Evolutionary conservation across 805 yeast genomes (phyloP).

Genomic region (Saccharomycopsis sp.): DNA sequence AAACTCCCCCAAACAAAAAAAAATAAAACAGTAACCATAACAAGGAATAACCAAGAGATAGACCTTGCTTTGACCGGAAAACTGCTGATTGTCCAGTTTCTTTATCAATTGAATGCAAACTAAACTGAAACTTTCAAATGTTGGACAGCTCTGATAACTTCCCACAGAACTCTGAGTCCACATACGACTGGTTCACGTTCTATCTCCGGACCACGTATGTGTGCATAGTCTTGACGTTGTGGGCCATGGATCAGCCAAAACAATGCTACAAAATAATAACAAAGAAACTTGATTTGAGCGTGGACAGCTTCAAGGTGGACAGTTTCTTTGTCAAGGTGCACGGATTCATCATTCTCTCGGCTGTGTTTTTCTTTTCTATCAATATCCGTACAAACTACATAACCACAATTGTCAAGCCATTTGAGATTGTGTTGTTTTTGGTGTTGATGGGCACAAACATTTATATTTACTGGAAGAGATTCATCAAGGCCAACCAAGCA

Average conservation of each 20-base stretch:
- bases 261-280: constrained; percentile 14
- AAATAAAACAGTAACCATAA: too few species aligned
- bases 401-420: constrained; percentile 9
- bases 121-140: neutral
- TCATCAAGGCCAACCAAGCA: constrained; percentile 6
- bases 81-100: too few species aligned
- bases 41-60: too few species aligned
- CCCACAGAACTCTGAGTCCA: too few species aligned
- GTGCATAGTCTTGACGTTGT: constrained; percentile 12
- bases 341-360: constrained; percentile 6
- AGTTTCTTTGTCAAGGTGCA: constrained; percentile 14
- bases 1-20: too few species aligned
- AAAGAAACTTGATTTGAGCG: neutral
- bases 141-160: neutral
- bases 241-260: constrained; percentile 21
- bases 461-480: constrained; percentile 11
- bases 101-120: too few species aligned
- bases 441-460: constrained; percentile 3
- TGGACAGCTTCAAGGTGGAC: constrained; percentile 17
- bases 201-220: constrained; percentile 20
- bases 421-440: constrained; percentile 13
- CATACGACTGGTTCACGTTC: constrained; percentile 21
- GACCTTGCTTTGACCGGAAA: too few species aligned
- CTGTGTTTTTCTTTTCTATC: constrained; percentile 11
- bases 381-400: constrained; percentile 18